phyloP scores from a whole-genome alignment of 305 asterid genomes.

The Fraxinus ornus region DNA sequence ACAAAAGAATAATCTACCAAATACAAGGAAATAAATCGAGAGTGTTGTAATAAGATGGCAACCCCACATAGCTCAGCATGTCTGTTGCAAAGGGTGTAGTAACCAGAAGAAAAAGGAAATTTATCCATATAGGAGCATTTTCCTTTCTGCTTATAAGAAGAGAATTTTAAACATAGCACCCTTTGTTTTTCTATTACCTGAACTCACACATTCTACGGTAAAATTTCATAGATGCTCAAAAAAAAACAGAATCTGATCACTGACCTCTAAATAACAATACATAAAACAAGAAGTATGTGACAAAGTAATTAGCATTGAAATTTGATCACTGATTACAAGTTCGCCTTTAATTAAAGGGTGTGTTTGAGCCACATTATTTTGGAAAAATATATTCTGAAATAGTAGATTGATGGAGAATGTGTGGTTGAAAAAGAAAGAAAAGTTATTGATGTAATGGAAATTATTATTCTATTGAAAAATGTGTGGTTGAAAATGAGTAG shows the following conservation, averaged over 20 bases:
- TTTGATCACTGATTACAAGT: not conserved
- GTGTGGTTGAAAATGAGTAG: too few species aligned
- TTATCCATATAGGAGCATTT: slow-evolving; percentile 14
- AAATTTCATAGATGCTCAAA: not conserved
- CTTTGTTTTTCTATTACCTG: slow-evolving; percentile 1
- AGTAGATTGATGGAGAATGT: too few species aligned
- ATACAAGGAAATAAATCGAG: slow-evolving; percentile 15
- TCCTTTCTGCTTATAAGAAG: not conserved
- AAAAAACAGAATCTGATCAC: not conserved
- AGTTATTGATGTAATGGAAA: too few species aligned
- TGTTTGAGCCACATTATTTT: too few species aligned
- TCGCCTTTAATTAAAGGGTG: not conserved
- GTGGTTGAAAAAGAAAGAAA: too few species aligned
- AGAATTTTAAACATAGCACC: not conserved
- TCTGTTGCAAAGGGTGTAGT: not conserved
- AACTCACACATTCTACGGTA: slow-evolving; percentile 1
- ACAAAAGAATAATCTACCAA: slow-evolving; percentile 20
- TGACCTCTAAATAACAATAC: not conserved
- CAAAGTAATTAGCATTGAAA: slow-evolving; percentile 13
- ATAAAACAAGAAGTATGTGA: slow-evolving; percentile 5
- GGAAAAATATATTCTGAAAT: too few species aligned
- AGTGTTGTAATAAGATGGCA: slow-evolving; percentile 10
- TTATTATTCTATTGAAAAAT: too few species aligned
- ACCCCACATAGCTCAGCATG: slow-evolving; percentile 14
- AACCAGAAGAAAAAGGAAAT: slow-evolving; percentile 16